These are phyloP conservation scores for Saxophila tyrrhenica DNA, from an alignment of 495 filamentous ascomycete genomes.

Conservation along the genomic window DNA sequence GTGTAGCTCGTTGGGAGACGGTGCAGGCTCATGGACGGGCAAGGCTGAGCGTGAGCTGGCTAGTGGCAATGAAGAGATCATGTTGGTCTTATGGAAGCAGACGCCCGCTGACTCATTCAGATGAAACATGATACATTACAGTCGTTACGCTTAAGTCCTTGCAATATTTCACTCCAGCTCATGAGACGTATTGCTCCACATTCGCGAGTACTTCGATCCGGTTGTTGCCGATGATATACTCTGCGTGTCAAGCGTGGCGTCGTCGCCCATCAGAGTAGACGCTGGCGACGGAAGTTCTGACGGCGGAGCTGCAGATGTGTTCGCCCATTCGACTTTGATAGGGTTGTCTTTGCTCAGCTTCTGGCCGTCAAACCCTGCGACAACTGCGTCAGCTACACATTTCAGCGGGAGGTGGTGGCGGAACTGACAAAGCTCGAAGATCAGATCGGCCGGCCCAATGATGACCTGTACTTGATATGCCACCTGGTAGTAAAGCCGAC, in stretches of 20 bases:
- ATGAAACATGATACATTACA: too few relatives aligned
- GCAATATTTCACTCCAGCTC: too few relatives aligned
- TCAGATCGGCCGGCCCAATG: constrained; percentile 29
- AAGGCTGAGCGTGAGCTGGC: too few relatives aligned
- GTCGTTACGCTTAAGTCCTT: too few relatives aligned
- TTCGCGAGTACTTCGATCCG: too few relatives aligned
- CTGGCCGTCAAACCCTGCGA: constrained; percentile 27
- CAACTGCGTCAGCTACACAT: background rate
- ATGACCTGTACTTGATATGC: constrained; percentile 30
- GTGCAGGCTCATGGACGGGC: too few relatives aligned
- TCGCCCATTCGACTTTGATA: constrained; percentile 33
- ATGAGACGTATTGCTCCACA: too few relatives aligned
- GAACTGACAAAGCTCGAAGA: constrained; percentile 31
- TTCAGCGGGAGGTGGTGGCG: background rate
- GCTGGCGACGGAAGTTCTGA: background rate
- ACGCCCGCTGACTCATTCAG: too few relatives aligned
- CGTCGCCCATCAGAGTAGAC: background rate
- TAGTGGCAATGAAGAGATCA: too few relatives aligned
- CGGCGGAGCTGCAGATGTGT: background rate
- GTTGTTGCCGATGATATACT: too few relatives aligned
- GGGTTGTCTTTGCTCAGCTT: constrained; percentile 29
- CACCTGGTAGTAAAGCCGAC: constrained; percentile 29
- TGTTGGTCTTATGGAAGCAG: too few relatives aligned
- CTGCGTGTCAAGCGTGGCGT: background rate
- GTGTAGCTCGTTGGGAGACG: too few relatives aligned